These are phyloP conservation scores for Hypoxylon sp. DNA, from an alignment of 2,329 filamentous ascomycete species.

Conservation along the genomic window DNA sequence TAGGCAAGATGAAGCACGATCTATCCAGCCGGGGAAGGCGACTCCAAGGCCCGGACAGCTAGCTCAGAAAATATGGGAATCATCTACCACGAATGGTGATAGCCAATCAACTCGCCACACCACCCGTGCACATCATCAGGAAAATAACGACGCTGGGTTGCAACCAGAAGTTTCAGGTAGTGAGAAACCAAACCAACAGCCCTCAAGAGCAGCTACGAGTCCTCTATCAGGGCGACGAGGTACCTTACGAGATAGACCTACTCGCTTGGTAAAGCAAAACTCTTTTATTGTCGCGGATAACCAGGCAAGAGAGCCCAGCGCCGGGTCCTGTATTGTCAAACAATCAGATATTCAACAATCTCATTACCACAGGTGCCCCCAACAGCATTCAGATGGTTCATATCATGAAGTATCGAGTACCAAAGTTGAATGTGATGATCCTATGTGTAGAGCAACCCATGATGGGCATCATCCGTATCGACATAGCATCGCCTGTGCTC, in stretches of 20 bases:
- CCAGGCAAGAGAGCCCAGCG: constrained; percentile 20
- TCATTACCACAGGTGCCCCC: constrained; percentile 6
- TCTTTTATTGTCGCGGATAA: constrained; percentile 49
- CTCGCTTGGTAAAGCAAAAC: constrained; percentile 41
- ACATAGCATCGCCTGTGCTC: constrained; percentile 55
- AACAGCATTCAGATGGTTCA: constrained; percentile 11
- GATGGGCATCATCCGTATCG: constrained; percentile 51
- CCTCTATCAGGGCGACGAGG: not conserved
- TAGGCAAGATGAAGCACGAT: constrained; percentile 34
- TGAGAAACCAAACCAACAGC: constrained; percentile 4
- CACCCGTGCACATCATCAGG: constrained; percentile 4
- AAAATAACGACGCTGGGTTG: not conserved
- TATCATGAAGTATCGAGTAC: constrained; percentile 22
- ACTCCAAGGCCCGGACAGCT: constrained; percentile 10
- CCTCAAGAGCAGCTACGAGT: not conserved
- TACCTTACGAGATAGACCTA: constrained; percentile 12
- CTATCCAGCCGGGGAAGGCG: constrained; percentile 23
- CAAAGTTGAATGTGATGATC: constrained; percentile 51
- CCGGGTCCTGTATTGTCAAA: not conserved
- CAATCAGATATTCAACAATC: constrained; percentile 13
- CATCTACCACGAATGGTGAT: not conserved
- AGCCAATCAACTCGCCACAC: constrained; percentile 5
- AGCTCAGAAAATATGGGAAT: constrained; percentile 1
- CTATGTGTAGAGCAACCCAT: constrained; percentile 52
- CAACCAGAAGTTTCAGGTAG: not conserved